Conservation (phyloP, 2,329 filamentous ascomycete genomes). For the Colletotrichum limetticola region DNA sequence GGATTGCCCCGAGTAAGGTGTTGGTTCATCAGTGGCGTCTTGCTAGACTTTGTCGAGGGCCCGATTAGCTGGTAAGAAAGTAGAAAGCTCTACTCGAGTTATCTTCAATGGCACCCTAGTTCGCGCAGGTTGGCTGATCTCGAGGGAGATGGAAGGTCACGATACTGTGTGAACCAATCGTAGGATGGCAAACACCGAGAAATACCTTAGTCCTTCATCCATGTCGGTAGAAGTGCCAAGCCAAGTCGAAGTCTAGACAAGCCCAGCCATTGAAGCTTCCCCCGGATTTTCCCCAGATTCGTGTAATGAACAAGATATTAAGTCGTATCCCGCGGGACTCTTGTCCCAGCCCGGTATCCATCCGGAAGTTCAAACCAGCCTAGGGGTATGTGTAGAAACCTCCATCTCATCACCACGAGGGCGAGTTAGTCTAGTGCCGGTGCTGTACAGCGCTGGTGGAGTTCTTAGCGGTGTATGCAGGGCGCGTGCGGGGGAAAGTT, state of each 20-base stretch:
- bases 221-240: not conserved
- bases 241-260: not conserved
- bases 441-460: constrained; percentile 5
- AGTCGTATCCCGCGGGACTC: not conserved
- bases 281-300: constrained; percentile 4
- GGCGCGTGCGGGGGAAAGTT: constrained; percentile 15
- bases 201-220: not conserved
- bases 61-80: not conserved
- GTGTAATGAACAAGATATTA: not conserved
- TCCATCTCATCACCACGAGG: not conserved
- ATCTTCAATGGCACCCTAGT: not conserved
- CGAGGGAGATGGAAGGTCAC: not conserved
- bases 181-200: not conserved
- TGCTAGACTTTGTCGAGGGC: not conserved
- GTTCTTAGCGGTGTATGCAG: constrained; percentile 14
- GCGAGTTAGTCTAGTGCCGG: not conserved
- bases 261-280: not conserved
- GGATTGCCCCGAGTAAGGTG: too few relatives aligned
- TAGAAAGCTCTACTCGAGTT: not conserved
- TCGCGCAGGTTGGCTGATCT: not conserved
- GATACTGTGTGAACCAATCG: not conserved
- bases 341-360: not conserved
- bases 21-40: not conserved
- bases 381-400: constrained; percentile 2
- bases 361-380: not conserved